Base-by-base conservation (phyloP, 2,329 filamentous ascomycete species). In the Pyricularia grisea region DNA sequence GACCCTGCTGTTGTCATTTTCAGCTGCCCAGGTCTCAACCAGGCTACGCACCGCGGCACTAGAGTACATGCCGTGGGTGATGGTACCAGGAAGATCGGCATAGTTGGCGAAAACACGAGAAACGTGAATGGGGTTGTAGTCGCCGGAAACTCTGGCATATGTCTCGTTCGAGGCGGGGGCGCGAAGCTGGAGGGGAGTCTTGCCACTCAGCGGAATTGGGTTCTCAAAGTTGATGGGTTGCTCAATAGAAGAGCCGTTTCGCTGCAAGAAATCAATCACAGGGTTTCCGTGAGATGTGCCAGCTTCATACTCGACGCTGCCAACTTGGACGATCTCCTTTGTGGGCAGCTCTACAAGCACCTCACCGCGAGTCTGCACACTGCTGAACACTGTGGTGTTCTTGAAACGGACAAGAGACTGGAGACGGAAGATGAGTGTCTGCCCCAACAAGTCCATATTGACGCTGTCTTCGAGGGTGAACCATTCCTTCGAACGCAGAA, bases 1-100 rank as follows among this genome's bases (percentile, higher is more conserved):
- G 68, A 99, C 94, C 75, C 95, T 94, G 64, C 95, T 94, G 75
- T 98, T 90, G 78, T 99, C 95, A 85, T 99, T 99, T 83, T 99
- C 96, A 0, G 94, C 95, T 68, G 96, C 95, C 95, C 95, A 99
- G 0, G 93, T 99, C 85, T 99, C 95, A 7, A 99, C 94, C 68
- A 99, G 84, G 77, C 93, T 97, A 75, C 96, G 91, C 31, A 99
- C 95, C 55, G 95, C 92, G 73, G 95, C 95, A 80, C 94, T 98
- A 1, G 94, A 96, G 85, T 98, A 99, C 95, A 99, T 99, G 78
- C 95, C 95, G 78, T 99, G 95, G 1, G 95, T 99, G 76, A 99
- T 99, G 64, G 95, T 99, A 67, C 95, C 96, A 1, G 94, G 94
- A 20, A 99, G 86, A 78, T 94, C 95, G 78, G 95, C 96, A 76